phyloP scores from a whole-genome alignment of 495 filamentous ascomycete genomes.

The Penicillium alfredii region DNA sequence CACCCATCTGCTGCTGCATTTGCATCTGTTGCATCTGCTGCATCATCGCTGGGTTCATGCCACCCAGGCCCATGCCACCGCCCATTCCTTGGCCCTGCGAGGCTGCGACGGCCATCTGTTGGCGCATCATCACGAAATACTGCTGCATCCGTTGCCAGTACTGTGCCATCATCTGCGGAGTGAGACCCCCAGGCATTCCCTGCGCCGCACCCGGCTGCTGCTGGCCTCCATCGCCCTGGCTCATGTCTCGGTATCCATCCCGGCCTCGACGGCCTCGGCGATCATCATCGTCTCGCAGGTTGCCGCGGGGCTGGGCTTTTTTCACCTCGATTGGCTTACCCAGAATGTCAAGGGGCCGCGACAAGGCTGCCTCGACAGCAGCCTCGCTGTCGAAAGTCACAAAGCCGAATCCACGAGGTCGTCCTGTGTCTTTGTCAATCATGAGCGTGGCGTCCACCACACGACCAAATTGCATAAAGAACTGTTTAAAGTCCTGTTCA shows the following conservation, averaged over 20 bases:
- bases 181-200: conserved; percentile 59
- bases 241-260: conserved; percentile 55
- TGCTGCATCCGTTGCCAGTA: conserved; percentile 97
- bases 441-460: conserved; percentile 97
- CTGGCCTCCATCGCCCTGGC: conserved; percentile 41
- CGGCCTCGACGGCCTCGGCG: conserved; percentile 44
- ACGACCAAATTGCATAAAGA: conserved; percentile 92
- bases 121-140: conserved; percentile 92
- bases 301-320: conserved; percentile 92
- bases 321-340: conserved; percentile 97
- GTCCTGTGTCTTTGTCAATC: conserved; percentile 98
- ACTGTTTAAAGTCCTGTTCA: conserved; percentile 90
- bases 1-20: conserved; percentile 51
- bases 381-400: conserved; percentile 96
- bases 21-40: conserved; percentile 64
- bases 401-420: conserved; percentile 95
- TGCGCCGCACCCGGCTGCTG: conserved; percentile 44
- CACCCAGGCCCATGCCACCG: conserved; percentile 56
- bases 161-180: conserved; percentile 94
- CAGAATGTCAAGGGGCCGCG: conserved; percentile 77
- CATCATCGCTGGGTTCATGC: conserved; percentile 77
- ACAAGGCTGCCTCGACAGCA: conserved; percentile 86
- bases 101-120: conserved; percentile 51
- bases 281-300: conserved; percentile 86
- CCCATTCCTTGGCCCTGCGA: conserved; percentile 40